Evolutionary conservation across 345 rosid species (phyloP), one percentile per base, ranked within the genome.

Genomic region (Cardamine occulta): DNA sequence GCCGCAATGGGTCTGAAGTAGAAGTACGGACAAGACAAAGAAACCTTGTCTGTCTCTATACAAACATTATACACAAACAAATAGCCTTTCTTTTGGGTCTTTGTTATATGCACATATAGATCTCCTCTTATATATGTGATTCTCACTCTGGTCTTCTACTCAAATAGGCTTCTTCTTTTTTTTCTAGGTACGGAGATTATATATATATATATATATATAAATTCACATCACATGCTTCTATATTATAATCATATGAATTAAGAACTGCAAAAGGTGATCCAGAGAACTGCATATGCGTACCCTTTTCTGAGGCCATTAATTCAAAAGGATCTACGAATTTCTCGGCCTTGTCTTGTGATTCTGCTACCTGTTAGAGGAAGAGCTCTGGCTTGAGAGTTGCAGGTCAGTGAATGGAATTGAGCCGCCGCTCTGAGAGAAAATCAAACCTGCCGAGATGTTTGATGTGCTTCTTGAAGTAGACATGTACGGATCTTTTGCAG

Each of bases 241-340:
- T 70, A 64, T 77, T 47, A 70, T 56, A 51, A 63, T 63, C 61
- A 68, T 79, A 65, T 51, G 77, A 49, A 74, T 66, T 61, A 66
- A 80, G 63, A 66, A 75, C 55, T 58, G 67, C 54, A 61, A 68
- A 75, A 60, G 79, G 58, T 68, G 75, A 76, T 12, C 57, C 68
- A 35, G 37, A 76, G 75, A 40, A 44, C 32, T 76, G 70, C 24
- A 26, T 77, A 64, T 70, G 62, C 68, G 19, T 71, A 77, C 76
- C 80, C 67, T 19, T 49, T 59, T 58, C 40, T 61, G 18, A 31
- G 70, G 10, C 63, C 51, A 29, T 51, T 39, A 73, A 62, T 68
- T 88, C 85, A 90, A 78, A 82, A 87, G 51, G 93, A 86, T 55
- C 86, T 90, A 58, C 88, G 92, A 72, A 86, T 86, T 72, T 89